phyloP scores from a whole-genome alignment of 1,139 yeast genomes.

The Geotrichum bryndzae region DNA sequence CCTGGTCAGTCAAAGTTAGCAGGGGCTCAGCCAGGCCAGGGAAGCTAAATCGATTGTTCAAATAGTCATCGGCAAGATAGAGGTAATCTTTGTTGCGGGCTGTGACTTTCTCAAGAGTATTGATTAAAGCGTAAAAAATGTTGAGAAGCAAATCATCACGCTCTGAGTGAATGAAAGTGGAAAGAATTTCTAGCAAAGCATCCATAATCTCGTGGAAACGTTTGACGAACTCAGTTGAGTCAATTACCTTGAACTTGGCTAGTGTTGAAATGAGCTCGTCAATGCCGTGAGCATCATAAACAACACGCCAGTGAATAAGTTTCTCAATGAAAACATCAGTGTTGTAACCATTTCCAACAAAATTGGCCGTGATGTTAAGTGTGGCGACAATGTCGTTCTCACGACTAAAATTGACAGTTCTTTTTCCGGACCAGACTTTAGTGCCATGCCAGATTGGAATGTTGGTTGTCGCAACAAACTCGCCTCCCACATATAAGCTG shows the following conservation, averaged over 20 bases:
- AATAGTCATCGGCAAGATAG: slow-evolving; percentile 27
- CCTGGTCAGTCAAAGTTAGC: slow-evolving; percentile 21
- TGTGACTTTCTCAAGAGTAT: slow-evolving; percentile 28
- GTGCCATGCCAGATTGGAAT: slow-evolving; percentile 30
- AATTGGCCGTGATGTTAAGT: slow-evolving; percentile 46
- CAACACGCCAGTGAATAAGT: slow-evolving; percentile 50
- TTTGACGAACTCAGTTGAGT: slow-evolving; percentile 26
- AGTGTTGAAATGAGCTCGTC: slow-evolving; percentile 32
- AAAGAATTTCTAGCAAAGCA: slow-evolving; percentile 34
- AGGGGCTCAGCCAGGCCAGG: slow-evolving; percentile 26
- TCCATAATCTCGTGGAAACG: slow-evolving; percentile 39
- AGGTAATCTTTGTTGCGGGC: slow-evolving; percentile 24
- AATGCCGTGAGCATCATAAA: slow-evolving; percentile 34
- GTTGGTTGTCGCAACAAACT: slow-evolving; percentile 52
- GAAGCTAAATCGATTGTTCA: slow-evolving; percentile 26
- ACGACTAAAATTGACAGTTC: slow-evolving; percentile 22
- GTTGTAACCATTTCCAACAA: slow-evolving; percentile 64
- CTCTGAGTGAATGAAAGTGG: slow-evolving; percentile 23
- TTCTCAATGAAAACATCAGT: slow-evolving; percentile 53
- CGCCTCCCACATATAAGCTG: slow-evolving; percentile 58
- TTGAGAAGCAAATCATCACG: slow-evolving; percentile 24
- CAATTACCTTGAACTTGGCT: slow-evolving; percentile 24
- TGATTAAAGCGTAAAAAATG: slow-evolving; percentile 27
- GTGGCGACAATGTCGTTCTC: slow-evolving; percentile 26
- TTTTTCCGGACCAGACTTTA: slow-evolving; percentile 26